A percentile compares a stretch with the other conserved stretches of the same genome.
These are phyloP conservation scores for Cokeromyces recurvatus DNA, from an alignment of 371 early-diverging fungal species.

Conservation along the genomic window DNA sequence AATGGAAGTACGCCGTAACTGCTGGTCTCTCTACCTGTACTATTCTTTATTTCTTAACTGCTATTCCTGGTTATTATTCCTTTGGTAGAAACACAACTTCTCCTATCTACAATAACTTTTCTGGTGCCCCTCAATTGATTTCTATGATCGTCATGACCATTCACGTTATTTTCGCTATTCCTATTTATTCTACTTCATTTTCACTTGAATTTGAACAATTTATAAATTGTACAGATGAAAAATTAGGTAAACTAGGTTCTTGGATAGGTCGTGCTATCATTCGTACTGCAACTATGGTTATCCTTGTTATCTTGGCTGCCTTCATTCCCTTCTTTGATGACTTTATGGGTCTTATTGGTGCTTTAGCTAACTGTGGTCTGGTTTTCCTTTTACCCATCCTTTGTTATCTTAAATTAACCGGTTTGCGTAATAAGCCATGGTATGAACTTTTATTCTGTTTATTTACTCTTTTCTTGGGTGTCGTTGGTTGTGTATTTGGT, in stretches of 20 bases:
- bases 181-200: conserved; percentile 80
- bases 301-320: conserved; percentile 47
- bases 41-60: conserved; percentile 74
- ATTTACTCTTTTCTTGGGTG: conserved; percentile 55
- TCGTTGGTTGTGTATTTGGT: conserved; percentile 60
- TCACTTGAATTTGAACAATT: conserved; percentile 68
- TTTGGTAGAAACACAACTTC: conserved; percentile 70
- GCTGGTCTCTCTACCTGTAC: conserved; percentile 70
- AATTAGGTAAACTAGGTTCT: conserved; percentile 34
- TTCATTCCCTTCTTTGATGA: conserved; percentile 71
- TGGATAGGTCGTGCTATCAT: conserved; percentile 50
- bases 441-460: conserved; percentile 49
- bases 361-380: conserved; percentile 61
- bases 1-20: conserved; percentile 72
- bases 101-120: conserved; percentile 75
- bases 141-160: conserved; percentile 79
- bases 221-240: conserved; percentile 28
- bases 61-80: conserved; percentile 77
- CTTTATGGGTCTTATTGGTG: conserved; percentile 72
- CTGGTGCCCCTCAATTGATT: conserved; percentile 54
- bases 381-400: conserved; percentile 70
- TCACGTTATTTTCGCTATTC: conserved; percentile 86
- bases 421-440: conserved; percentile 41
- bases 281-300: conserved; percentile 45
- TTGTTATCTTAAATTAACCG: conserved; percentile 61